phyloP scores from a whole-genome alignment of 2,329 filamentous ascomycete genomes.

The Hymenoscyphus scutula region DNA sequence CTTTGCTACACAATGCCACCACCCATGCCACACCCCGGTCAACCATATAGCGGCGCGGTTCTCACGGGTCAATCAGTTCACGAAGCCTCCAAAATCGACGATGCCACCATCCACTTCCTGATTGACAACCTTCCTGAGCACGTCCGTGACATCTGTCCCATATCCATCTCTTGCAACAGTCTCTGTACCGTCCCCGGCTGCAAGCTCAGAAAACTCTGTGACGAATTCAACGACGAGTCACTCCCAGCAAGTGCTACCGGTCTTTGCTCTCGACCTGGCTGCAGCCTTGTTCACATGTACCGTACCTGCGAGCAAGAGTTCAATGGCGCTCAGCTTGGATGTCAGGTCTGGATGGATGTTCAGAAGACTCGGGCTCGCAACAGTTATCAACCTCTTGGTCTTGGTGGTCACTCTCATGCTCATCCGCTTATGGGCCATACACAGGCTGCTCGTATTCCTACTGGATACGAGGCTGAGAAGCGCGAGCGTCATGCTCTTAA shows the following conservation, averaged over 20 bases:
- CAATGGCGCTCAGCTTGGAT: background rate
- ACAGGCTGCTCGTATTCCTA: background rate
- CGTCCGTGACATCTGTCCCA: conserved; percentile 19
- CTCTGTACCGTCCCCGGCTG: conserved; percentile 14
- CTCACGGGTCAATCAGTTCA: background rate
- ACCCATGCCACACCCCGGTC: background rate
- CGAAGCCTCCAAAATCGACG: background rate
- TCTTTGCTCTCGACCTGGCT: background rate
- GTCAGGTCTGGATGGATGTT: background rate
- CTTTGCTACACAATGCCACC: background rate
- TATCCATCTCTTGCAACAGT: conserved; percentile 8
- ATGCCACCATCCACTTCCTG: background rate
- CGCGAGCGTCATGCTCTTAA: background rate
- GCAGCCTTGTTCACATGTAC: conserved; percentile 6
- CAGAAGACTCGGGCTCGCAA: background rate
- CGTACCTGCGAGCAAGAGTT: conserved; percentile 13
- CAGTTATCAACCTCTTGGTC: background rate
- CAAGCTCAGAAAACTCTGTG: conserved; percentile 11
- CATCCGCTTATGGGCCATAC: background rate
- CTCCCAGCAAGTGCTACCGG: background rate
- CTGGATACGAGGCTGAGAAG: background rate
- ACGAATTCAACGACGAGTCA: conserved; percentile 10
- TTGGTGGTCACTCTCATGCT: background rate
- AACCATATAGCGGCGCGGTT: background rate
- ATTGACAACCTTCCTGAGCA: conserved; percentile 12